These are phyloP conservation scores for Oryza rufipogon DNA, from an alignment of 176 grass and related monocot species.

Conservation along the genomic window DNA sequence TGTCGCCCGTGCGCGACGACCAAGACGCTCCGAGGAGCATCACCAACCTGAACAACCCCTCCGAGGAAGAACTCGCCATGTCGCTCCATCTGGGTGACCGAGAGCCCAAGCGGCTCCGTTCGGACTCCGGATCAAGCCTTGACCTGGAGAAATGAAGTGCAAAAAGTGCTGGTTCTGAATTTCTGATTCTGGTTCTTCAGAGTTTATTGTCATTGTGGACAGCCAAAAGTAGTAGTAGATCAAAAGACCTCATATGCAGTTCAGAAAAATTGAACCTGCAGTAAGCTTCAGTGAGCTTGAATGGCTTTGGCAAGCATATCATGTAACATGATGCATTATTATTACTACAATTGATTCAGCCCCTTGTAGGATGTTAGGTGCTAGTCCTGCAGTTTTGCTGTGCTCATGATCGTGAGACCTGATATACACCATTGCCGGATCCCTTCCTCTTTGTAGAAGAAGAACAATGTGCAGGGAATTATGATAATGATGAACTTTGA, in stretches of 20 bases:
- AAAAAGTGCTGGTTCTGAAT: too few relatives aligned
- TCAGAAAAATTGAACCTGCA: conserved; percentile 40
- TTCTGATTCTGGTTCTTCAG: background rate
- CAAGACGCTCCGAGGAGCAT: conserved; percentile 58
- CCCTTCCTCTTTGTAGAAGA: too few relatives aligned
- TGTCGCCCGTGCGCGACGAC: conserved; percentile 51
- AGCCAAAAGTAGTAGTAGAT: conserved; percentile 14
- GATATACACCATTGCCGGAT: conserved; percentile 37
- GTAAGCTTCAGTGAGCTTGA: conserved; percentile 30
- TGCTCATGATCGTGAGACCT: conserved; percentile 31
- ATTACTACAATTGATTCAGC: conserved; percentile 38
- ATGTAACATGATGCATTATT: conserved; percentile 31
- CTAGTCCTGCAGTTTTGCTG: conserved; percentile 52
- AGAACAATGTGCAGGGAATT: background rate
- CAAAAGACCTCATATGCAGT: conserved; percentile 10
- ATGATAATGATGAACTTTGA: conserved; percentile 18
- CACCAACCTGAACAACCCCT: conserved; percentile 65
- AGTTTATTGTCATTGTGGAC: background rate
- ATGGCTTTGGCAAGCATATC: background rate
- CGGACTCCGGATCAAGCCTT: conserved; percentile 38
- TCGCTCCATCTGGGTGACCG: conserved; percentile 81
- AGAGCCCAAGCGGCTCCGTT: conserved; percentile 65
- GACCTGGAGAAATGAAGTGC: conserved; percentile 65
- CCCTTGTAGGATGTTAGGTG: conserved; percentile 36
- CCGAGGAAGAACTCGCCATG: conserved; percentile 79